Base-by-base conservation (phyloP, 371 early-diverging fungal species). In the Thermomucor indicae-seudaticae region DNA sequence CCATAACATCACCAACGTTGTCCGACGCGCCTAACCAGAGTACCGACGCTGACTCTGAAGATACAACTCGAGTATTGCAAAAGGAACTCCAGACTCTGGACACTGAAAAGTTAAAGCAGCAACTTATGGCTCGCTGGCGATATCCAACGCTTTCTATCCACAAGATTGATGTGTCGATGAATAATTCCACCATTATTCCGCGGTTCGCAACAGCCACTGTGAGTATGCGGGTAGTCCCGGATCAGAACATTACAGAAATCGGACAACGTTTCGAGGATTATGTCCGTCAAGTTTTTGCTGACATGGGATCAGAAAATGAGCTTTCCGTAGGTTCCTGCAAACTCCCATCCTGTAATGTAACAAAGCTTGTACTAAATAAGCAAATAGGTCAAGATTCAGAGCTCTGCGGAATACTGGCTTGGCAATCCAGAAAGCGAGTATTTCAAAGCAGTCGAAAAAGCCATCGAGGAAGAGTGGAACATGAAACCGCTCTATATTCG, bases 151-250 rank as follows among this genome's bases (percentile, higher is more conserved):
- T 91, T 29, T 86, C 92, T 1, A 79, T 91, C 14, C 92, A 91
- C 49, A 84, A 84, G 51, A 81, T 91, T 31, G 85, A 85, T 47
- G 84, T 89, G 14, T 84, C 86, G 1, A 85, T 88, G 0, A 81
- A 84, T 40, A 79, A 79, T 41, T 76, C 71, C 28, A 88, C 89
- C 5, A 80, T 91, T 43, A 89, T 91, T 27, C 86, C 91, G 14
- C 77, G 83, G 0, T 76, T 67, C 5, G 89, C 87, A 27, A 77
- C 69, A 41, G 90, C 91, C 0, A 63, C 75, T 46, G 79, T 91
- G 53, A 89, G 89, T 50, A 85, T 90, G 82, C 80, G 92, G 17
- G 78, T 89, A 31, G 92, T 91, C 6, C 92, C 92, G 1, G 85
- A 89, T 56, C 92, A 91, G 69, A 61, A 76, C 24, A 75, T 87